Conservation (phyloP, 306 rosid species). For the Alnus glutinosa region DNA sequence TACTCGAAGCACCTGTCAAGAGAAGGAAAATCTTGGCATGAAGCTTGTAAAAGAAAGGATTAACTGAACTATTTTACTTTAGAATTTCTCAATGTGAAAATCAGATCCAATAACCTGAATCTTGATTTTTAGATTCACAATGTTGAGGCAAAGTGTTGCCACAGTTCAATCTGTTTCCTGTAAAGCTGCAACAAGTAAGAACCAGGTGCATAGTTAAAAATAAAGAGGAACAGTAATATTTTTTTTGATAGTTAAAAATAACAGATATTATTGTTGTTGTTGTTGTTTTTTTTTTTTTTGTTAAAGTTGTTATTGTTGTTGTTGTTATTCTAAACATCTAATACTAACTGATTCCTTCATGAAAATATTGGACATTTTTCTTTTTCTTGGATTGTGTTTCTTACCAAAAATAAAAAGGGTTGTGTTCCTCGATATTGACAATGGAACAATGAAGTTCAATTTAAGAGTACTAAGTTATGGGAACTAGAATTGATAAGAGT, state of each 20-base stretch:
- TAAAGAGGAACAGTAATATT: background rate
- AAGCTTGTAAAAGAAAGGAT: conserved; percentile 22
- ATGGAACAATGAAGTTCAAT: background rate
- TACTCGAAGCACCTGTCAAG: conserved; percentile 59
- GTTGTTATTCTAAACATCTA: background rate
- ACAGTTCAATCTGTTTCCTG: conserved; percentile 81
- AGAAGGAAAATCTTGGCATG: conserved; percentile 25
- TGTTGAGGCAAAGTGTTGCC: conserved; percentile 45
- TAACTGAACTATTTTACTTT: background rate
- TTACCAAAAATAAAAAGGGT: background rate
- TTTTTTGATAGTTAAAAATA: too few species aligned
- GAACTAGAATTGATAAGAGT: background rate
- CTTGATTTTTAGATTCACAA: conserved; percentile 52
- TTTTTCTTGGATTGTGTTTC: background rate
- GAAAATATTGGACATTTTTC: background rate
- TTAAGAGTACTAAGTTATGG: background rate
- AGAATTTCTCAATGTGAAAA: conserved; percentile 9
- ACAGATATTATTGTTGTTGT: background rate
- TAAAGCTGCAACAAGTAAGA: conserved; percentile 65
- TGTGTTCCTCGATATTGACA: background rate
- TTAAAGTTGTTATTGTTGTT: too few species aligned
- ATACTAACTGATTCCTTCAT: background rate
- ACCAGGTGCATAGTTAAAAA: conserved; percentile 9
- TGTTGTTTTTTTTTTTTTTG: too few species aligned
- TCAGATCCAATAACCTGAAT: conserved; percentile 60